Conservation (phyloP, 2,329 filamentous ascomycete species). For the Penicillium sp. region DNA sequence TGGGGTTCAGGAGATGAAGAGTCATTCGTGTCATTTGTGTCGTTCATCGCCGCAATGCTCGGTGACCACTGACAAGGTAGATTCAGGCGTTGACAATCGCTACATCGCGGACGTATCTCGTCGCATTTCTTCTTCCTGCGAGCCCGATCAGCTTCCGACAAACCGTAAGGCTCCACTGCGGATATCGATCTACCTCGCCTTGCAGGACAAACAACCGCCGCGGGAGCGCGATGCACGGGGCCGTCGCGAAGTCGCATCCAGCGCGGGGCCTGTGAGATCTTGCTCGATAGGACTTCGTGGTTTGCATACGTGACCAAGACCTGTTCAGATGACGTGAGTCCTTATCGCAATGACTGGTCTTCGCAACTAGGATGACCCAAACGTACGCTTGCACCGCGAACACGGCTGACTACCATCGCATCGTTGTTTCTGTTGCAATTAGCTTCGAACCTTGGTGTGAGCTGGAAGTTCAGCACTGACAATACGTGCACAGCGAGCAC, state of each 20-base stretch:
- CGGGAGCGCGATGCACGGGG: conserved; percentile 32
- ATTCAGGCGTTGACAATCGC: conserved; percentile 32
- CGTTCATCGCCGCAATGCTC: conserved; percentile 1
- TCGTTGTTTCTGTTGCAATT: conserved; percentile 30
- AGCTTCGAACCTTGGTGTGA: background rate
- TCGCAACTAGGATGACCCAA: too few species aligned
- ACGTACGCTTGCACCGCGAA: conserved; percentile 30
- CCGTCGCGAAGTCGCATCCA: conserved; percentile 12
- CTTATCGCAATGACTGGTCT: too few species aligned
- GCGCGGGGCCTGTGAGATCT: background rate
- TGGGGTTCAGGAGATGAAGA: conserved; percentile 5
- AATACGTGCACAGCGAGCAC: conserved; percentile 22
- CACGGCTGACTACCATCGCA: conserved; percentile 32
- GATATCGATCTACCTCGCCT: conserved; percentile 23
- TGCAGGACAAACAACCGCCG: conserved; percentile 32
- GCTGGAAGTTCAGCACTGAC: conserved; percentile 1
- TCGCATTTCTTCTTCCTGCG: conserved; percentile 32
- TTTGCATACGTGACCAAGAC: conserved; percentile 29
- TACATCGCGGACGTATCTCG: conserved; percentile 28
- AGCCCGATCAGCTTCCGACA: conserved; percentile 7
- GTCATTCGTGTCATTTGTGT: conserved; percentile 2
- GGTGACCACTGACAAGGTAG: conserved; percentile 25
- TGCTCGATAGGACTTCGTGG: conserved; percentile 17
- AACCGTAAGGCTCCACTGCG: conserved; percentile 6
- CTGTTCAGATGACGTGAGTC: conserved; percentile 7